Conservation (phyloP, 2,329 filamentous ascomycete genomes). For the Xylaria sp. region DNA sequence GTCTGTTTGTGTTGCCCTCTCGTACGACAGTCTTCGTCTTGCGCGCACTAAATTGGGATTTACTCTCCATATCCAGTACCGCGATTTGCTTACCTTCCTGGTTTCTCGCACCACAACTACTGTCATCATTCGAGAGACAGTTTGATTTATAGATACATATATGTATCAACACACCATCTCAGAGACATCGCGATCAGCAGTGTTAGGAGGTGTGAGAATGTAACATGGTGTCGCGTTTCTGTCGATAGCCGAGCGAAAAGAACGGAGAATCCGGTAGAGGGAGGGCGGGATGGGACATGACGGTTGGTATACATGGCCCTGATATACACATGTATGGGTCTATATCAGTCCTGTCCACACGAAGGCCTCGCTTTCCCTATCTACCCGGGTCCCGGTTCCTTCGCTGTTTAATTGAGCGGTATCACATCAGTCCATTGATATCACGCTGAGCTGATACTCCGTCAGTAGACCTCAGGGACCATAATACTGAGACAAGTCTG, state of each 20-base stretch:
- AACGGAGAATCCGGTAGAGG: neutral
- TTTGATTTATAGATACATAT: neutral
- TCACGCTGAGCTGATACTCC: neutral
- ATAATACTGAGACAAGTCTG: neutral
- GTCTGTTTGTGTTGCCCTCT: neutral
- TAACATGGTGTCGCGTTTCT: slow-evolving; percentile 2
- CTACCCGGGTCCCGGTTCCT: neutral
- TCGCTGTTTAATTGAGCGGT: neutral
- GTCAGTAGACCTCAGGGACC: neutral
- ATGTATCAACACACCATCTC: neutral
- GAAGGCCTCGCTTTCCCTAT: neutral
- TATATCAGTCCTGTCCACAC: neutral
- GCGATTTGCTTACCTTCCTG: neutral
- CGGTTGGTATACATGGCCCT: neutral
- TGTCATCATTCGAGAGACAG: neutral
- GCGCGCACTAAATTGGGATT: neutral
- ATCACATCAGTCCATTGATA: neutral
- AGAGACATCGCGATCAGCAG: neutral
- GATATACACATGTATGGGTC: neutral
- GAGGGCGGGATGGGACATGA: neutral
- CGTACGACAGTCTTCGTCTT: neutral
- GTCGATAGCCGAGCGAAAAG: slow-evolving; percentile 21
- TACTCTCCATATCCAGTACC: neutral
- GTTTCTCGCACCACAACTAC: neutral
- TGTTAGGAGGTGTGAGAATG: slow-evolving; percentile 10